Evolutionary conservation across 495 filamentous ascomycete species (phyloP), one percentile per base, ranked within the genome.

Genomic region (Oidiodendron maius): DNA sequence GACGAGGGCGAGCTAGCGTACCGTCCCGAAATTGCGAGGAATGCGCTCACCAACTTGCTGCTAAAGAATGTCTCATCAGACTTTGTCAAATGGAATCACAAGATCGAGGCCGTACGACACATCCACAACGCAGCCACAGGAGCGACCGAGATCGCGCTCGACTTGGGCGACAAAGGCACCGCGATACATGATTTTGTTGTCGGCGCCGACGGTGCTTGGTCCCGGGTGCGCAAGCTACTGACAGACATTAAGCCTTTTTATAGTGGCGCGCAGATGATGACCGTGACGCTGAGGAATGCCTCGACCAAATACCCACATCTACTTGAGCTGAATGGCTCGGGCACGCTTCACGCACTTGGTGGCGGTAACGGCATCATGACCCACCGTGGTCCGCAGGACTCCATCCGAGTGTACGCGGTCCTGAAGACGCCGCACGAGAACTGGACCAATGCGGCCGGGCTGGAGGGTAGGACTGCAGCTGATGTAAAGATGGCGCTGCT

Each of bases 21-120:
- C n/a, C 68, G 74, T 2, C 78, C 77, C 0, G 78, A 80, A 49
- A 75, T 82, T 48, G 57, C 64, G n/a, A 64, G 67, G 18, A 46
- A 57, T 15, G 56, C 44, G 0, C 61, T 80, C 25, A 67, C 53
- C 20, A 56, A 68, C 25, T 48, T 80, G 9, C 51, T 80, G 4
- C 42, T 69, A 32, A 43, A 47, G 1, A 40, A 59, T 39, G 9
- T 80, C 1, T 71, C 73, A 1, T 40, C 47, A n/a, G n/a, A n/a
- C 4, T 52, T 13, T 1, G 66, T 81, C 26, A 65, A 64, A 55
- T 80, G 73, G 70, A 59, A 48, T n/a, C 60, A 66, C 41, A 71
- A 69, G 44, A 46, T 77, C 20, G 18, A 53, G 18, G 36, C 51
- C 13, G 54, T 55, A 6, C 17, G 15, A 23, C 57, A 65, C 38